Base-by-base conservation (phyloP, 2,329 filamentous ascomycete species). In the Aschersonia sp. region DNA sequence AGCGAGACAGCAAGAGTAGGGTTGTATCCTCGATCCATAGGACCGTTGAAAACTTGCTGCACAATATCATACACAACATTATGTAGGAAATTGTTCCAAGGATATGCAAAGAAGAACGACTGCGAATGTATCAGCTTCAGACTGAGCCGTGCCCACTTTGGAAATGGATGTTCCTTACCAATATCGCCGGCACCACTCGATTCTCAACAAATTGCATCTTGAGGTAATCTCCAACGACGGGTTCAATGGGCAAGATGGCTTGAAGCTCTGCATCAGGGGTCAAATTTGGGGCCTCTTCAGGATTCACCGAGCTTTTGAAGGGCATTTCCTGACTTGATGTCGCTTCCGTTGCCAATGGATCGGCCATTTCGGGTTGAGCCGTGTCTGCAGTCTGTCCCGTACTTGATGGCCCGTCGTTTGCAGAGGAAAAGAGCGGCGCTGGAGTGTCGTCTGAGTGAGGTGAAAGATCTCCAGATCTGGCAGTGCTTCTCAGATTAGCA, bases 31-130 rank as follows among this genome's bases (percentile, higher is more conserved):
- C 88, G 84, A 56, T 97, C 90, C 85, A 98, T 95, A 0, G 88
- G 88, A 7, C 92, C 92, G 61, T 98, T 98, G 65, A 98, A 97
- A 1, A 98, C 92, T 69, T 98, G 92, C 64, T 98, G 92, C 42
- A 98, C 87, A 59, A 98, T 89, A 63, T 98, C 92, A 62, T 98
- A 98, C 44, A 98, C 92, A 42, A 98, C 92, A 59, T 98, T 98
- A 67, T 98, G 92, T 43, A 98, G 75, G 61, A 98, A 98, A 64
- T 98, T 98, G 66, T 98, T 98, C 92, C 92, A 98, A 1, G 92
- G 90, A 59, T 97, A 98, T 50, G 84, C 81, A 71, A 98, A 98
- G 68, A 98, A 98, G 70, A 97, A 97, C 49, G 88, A 86, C 87
- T 94, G 53, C 2, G 40, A 41, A 41, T 41, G 40, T 41, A 22